phyloP scores from a whole-genome alignment of 2,329 filamentous ascomycete genomes.

The Metarhizium brunneum region DNA sequence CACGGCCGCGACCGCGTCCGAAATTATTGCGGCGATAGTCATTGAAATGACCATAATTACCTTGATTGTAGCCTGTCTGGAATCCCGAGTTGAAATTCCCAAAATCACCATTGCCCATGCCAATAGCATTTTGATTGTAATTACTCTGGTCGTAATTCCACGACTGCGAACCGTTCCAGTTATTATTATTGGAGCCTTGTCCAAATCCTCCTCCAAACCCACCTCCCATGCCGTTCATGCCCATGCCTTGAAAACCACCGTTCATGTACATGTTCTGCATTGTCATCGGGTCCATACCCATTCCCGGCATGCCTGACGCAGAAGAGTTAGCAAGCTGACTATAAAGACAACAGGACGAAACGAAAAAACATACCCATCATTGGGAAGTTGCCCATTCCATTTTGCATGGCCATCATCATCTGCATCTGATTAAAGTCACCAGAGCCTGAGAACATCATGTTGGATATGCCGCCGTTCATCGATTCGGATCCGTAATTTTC shows the following conservation, averaged over 20 bases:
- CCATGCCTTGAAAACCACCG: slow-evolving; percentile 69
- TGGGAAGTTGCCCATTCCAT: slow-evolving; percentile 55
- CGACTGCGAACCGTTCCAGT: slow-evolving; percentile 73
- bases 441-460: slow-evolving; percentile 49
- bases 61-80: slow-evolving; percentile 70
- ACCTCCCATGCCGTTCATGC: slow-evolving; percentile 66
- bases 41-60: slow-evolving; percentile 78
- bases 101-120: slow-evolving; percentile 74
- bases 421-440: slow-evolving; percentile 71
- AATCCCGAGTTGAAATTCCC: slow-evolving; percentile 70
- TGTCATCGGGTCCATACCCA: slow-evolving; percentile 75
- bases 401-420: slow-evolving; percentile 70
- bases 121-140: slow-evolving; percentile 78
- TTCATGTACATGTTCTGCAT: slow-evolving; percentile 75
- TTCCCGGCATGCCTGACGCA: slow-evolving; percentile 61
- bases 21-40: slow-evolving; percentile 64
- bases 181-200: slow-evolving; percentile 64
- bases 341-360: neutral
- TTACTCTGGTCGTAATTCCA: slow-evolving; percentile 84
- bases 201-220: slow-evolving; percentile 54
- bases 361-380: slow-evolving; percentile 71
- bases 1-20: slow-evolving; percentile 56
- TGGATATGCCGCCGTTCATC: slow-evolving; percentile 40
- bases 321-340: slow-evolving; percentile 16
- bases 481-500: slow-evolving; percentile 26